phyloP scores from a whole-genome alignment of 2,329 filamentous ascomycete species.

The Talaromyces amestolkiae region DNA sequence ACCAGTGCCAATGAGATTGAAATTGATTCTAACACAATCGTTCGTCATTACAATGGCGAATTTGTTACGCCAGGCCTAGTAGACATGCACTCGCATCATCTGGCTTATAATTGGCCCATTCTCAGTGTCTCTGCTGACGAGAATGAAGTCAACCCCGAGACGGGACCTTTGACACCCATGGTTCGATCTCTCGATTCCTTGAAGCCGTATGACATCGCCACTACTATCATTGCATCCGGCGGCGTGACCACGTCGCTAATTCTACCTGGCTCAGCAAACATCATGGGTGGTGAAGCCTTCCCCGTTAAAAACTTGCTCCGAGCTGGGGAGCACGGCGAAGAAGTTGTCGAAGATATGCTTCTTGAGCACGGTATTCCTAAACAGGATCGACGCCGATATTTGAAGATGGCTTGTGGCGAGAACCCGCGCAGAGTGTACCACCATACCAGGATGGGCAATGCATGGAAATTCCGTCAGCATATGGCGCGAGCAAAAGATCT shows the following conservation, averaged over 20 bases:
- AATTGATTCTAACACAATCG: conserved; percentile 8
- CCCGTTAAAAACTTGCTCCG: conserved; percentile 68
- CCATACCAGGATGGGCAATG: conserved; percentile 64
- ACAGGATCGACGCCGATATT: conserved; percentile 64
- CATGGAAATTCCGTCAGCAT: conserved; percentile 66
- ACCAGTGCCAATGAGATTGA: background rate
- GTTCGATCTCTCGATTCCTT: conserved; percentile 66
- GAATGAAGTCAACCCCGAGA: conserved; percentile 63
- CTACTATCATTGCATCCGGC: conserved; percentile 68
- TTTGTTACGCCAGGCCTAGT: conserved; percentile 66
- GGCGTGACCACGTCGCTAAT: conserved; percentile 69
- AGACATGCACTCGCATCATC: conserved; percentile 69
- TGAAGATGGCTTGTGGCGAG: conserved; percentile 75
- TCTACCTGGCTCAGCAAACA: conserved; percentile 68
- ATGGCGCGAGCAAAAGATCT: conserved; percentile 61
- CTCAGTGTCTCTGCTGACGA: conserved; percentile 57
- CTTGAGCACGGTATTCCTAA: conserved; percentile 56
- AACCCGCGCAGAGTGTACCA: conserved; percentile 65
- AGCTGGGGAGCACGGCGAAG: conserved; percentile 57
- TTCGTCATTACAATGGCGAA: conserved; percentile 45
- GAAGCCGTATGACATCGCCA: conserved; percentile 62
- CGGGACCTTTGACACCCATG: conserved; percentile 57
- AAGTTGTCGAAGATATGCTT: conserved; percentile 63
- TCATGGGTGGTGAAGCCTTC: conserved; percentile 69
- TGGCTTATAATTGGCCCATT: conserved; percentile 57